These are phyloP conservation scores for Haplosporangium gracile DNA, from an alignment of 192 early-diverging fungal genomes.

Conservation along the genomic window DNA sequence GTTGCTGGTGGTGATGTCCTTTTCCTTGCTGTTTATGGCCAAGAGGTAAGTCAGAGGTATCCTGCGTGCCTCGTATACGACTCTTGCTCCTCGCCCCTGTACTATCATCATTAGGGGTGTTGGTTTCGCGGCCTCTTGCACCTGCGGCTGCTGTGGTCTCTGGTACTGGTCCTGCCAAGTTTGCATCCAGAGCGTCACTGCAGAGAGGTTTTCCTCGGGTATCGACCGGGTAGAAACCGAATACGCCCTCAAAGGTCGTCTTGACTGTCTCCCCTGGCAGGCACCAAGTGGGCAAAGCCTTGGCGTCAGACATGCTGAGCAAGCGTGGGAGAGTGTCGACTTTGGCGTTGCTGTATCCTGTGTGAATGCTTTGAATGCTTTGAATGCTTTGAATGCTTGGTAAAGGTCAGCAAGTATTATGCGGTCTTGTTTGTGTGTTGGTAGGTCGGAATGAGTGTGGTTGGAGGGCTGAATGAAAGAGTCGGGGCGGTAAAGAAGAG, in stretches of 20 bases:
- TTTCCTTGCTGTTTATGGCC: neutral
- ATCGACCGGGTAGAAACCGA: neutral
- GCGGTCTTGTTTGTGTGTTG: neutral
- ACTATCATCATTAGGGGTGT: neutral
- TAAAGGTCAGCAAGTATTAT: neutral
- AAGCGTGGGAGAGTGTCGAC: neutral
- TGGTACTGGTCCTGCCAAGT: neutral
- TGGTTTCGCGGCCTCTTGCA: neutral
- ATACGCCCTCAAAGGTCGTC: constrained; percentile 12
- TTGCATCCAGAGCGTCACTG: neutral
- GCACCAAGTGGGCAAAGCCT: neutral
- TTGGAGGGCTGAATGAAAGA: neutral
- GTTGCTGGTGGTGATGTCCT: neutral
- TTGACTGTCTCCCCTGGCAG: constrained; percentile 14
- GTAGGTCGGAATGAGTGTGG: neutral
- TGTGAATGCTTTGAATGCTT: neutral
- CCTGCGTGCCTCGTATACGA: neutral
- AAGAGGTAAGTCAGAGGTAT: neutral
- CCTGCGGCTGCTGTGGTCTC: neutral
- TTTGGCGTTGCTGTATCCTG: neutral
- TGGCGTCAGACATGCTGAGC: neutral
- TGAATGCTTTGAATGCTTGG: neutral
- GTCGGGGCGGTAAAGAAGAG: neutral
- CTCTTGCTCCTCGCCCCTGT: neutral
- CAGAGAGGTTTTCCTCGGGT: neutral